Conservation (phyloP, 305 asterid genomes). For the Salvia sclarea region DNA sequence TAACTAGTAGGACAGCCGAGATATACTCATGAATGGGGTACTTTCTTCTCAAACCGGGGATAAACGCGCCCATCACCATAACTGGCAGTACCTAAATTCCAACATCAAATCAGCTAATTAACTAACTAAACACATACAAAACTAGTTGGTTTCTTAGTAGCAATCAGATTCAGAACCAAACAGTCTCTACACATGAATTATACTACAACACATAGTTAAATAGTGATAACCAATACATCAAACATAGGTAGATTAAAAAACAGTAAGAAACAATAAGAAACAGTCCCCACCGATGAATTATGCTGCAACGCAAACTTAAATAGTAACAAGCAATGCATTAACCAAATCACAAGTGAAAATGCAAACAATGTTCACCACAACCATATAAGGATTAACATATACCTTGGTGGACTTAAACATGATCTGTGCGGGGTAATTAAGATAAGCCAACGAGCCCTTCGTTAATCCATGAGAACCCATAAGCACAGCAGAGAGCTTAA, state of each 20-base stretch:
- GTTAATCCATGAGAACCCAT: slow-evolving; percentile 97
- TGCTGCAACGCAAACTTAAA: background rate
- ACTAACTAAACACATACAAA: background rate
- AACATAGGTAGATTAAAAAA: no score
- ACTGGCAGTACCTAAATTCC: slow-evolving; percentile 72
- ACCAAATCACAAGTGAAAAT: background rate
- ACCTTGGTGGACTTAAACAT: slow-evolving; percentile 98
- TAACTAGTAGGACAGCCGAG: slow-evolving; percentile 70
- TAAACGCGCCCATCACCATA: slow-evolving; percentile 93
- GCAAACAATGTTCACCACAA: background rate
- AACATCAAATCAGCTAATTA: slow-evolving; percentile 8
- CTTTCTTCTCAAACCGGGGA: slow-evolving; percentile 87
- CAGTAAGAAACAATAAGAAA: no score
- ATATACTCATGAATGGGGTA: slow-evolving; percentile 76
- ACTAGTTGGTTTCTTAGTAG: background rate
- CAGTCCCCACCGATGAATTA: background rate
- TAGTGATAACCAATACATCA: background rate
- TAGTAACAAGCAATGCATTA: background rate
- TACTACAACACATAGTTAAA: background rate
- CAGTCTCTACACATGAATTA: background rate
- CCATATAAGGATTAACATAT: background rate
- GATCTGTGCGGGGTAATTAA: slow-evolving; percentile 91
- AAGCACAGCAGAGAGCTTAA: slow-evolving; percentile 81
- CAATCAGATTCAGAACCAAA: background rate
- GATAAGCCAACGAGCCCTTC: slow-evolving; percentile 87